Conservation (phyloP, 495 filamentous ascomycete species). For the Aspergillus hancockii region DNA sequence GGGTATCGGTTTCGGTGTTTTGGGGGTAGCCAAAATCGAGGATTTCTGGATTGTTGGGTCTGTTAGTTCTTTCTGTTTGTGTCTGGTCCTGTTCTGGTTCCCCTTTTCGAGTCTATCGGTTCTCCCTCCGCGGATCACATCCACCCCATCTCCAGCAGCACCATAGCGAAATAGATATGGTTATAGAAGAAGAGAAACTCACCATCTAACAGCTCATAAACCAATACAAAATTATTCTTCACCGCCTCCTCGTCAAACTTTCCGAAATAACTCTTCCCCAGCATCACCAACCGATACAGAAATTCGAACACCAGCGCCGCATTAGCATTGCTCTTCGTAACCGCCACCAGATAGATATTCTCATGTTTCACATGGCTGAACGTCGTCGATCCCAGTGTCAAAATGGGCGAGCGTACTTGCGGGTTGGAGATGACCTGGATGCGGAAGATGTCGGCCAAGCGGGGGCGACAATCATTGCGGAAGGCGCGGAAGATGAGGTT, state of each 20-base stretch:
- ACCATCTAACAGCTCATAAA: conserved; percentile 98
- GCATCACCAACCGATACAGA: conserved; percentile 83
- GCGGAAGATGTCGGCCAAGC: conserved; percentile 97
- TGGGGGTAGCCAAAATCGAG: conserved; percentile 99
- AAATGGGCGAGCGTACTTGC: conserved; percentile 94
- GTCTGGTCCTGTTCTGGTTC: too few species aligned
- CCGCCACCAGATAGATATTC: conserved; percentile 97
- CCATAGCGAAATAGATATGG: neutral
- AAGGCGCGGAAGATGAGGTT: conserved; percentile 99
- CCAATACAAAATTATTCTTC: conserved; percentile 99
- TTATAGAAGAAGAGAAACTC: conserved; percentile 21
- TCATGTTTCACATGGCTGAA: conserved; percentile 99
- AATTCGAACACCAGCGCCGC: conserved; percentile 98
- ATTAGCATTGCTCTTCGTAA: conserved; percentile 99
- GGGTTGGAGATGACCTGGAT: conserved; percentile 99
- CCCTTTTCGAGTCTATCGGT: neutral
- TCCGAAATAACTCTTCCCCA: conserved; percentile 96
- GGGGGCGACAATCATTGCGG: conserved; percentile 94
- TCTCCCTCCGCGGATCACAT: neutral
- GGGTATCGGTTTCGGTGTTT: conserved; percentile 97
- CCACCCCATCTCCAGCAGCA: neutral
- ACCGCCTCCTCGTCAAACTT: conserved; percentile 99
- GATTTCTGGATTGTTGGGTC: conserved; percentile 69
- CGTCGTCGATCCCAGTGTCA: conserved; percentile 95
- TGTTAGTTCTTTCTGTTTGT: neutral